Base-by-base conservation (phyloP, 345 rosid genomes). In the Jatropha curcas region DNA sequence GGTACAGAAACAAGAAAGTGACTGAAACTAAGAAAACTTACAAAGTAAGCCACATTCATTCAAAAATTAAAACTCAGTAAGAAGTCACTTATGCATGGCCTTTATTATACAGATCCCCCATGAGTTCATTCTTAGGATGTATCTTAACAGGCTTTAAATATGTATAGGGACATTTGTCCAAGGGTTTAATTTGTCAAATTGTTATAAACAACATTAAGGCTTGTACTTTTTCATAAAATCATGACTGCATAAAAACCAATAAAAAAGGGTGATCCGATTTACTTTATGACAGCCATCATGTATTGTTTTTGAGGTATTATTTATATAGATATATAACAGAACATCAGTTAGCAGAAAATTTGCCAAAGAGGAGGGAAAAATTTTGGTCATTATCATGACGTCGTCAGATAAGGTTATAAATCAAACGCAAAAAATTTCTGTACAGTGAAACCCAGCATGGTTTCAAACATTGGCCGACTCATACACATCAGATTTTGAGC, bases 111-210 rank as follows among this genome's bases (percentile, higher is more conserved):
- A 50, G 71, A 67, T 20, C n/a, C 16, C 60, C 35, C 31, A 45
- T 73, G 64, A 12, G 79, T 71, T 27, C 6, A 45, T 10, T 20
- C 28, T 45, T 20, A 55, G 14, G 51, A 37, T 67, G 56, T 22
- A n/a, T n/a, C n/a, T n/a, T n/a, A n/a, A n/a, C n/a, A n/a, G n/a
- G n/a, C n/a, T n/a, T n/a, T n/a, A n/a, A n/a, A n/a, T n/a, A 12
- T 24, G 12, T 37, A 37, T 37, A 37, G 7, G 64, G 37, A 66
- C 30, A 12, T 27, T 48, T 66, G 35, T 28, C 37, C 9, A 35
- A 53, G 16, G n/a, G 25, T 43, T 17, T 53, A 58, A 34, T 25
- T 34, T 34, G 39, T n/a, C 33, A 53, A 39, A 56, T 13, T 12
- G 48, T 56, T 57, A 68, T 14, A 8, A 14, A 55, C 19, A 34